Evolutionary conservation across 345 rosid genomes (phyloP), one percentile per base, ranked within the genome.

Genomic region (Ailanthus altissimus): DNA sequence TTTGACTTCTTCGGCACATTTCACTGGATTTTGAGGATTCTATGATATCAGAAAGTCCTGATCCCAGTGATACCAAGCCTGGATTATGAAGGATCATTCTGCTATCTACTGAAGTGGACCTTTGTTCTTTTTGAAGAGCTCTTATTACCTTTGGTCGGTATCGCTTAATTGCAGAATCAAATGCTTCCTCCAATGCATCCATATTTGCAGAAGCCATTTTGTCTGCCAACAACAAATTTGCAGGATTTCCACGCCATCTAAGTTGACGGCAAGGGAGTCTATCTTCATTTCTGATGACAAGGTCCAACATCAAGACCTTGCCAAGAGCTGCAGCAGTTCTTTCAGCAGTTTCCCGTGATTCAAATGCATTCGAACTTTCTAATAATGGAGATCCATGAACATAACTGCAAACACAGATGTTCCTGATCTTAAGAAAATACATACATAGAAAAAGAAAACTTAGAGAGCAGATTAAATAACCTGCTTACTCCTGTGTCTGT

Each of bases 171-270:
- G 91, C 97, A 73, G 97, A 88, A 85, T 92, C 94, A 74, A 90
- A 88, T 12, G 89, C 92, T 83, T 89, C 92, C 75, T 87, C 97
- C 74, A 91, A 75, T 43, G 87, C 84, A 79, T 89, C 88, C 32
- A 80, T 74, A 74, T 82, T 80, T 72, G 79, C 63, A 56, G 92
- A 86, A 53, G 80, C 46, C 76, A 83, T 71, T 78, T 89, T 89
- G 67, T 96, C 98, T 8, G 99, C 89, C 82, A 89, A 79, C 84
- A 96, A 86, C 59, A 96, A 81, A 87, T 96, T 96, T 74, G 97
- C 92, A 16, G 97, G 87, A 90, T 96, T 96, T 61, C 99, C 99
- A 53, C 99, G 98, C 99, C 99, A 96, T 78, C 95, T 83, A 61
- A 96, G 92, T 75, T 93, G 88, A 74, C 89, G 99, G 81, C 97